These are phyloP conservation scores for Suhomyces ambrosiae DNA, from an alignment of 1,139 yeast species.

Conservation along the genomic window DNA sequence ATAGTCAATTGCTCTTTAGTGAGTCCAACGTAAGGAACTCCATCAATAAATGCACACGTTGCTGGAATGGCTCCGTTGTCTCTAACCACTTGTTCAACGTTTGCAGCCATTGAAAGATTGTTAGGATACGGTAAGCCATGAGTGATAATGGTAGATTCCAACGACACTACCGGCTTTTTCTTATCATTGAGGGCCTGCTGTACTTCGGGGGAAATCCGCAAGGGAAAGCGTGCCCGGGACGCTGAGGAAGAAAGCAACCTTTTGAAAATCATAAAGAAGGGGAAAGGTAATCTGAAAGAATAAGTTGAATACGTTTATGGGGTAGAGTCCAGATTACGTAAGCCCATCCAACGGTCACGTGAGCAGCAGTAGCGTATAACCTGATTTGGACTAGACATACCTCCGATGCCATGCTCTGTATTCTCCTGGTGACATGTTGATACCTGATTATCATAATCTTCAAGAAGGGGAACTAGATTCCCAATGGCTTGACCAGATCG, in stretches of 20 bases:
- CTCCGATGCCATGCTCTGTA: no score
- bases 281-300: no score
- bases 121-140: slow-evolving; percentile 88
- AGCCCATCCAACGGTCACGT: no score
- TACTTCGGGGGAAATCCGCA: slow-evolving; percentile 58
- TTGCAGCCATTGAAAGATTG: slow-evolving; percentile 69
- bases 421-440: no score
- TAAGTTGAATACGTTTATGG: background rate
- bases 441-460: no score
- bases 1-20: slow-evolving; percentile 44
- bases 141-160: slow-evolving; percentile 85
- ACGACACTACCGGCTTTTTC: slow-evolving; percentile 65
- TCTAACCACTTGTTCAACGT: slow-evolving; percentile 66
- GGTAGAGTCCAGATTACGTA: background rate
- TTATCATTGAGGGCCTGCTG: slow-evolving; percentile 57
- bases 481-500: no score
- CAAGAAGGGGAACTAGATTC: no score
- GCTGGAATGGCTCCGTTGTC: slow-evolving; percentile 78
- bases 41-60: slow-evolving; percentile 76
- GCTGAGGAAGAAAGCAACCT: slow-evolving; percentile 3
- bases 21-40: slow-evolving; percentile 73
- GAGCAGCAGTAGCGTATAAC: no score
- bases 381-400: no score
- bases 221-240: slow-evolving; percentile 12
- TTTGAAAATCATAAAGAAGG: slow-evolving; percentile 1